Evolutionary conservation across 768 basidiomycete genomes (phyloP).

Genomic region (Hericium coralloides): DNA sequence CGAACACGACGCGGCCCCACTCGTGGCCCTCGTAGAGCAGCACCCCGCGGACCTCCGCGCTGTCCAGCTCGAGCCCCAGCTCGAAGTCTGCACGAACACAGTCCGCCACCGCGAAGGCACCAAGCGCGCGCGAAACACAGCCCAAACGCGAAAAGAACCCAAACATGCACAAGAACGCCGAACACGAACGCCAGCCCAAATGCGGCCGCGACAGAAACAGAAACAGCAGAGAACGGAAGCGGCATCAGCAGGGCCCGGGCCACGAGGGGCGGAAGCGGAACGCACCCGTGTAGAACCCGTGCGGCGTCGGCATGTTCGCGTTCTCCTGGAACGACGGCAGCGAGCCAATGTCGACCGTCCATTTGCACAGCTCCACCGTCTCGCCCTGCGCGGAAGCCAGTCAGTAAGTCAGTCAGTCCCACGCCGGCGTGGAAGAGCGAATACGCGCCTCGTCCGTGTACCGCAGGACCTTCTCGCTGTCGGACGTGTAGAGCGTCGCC

Average conservation of each 20-base stretch:
- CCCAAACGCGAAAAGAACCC: too few species aligned
- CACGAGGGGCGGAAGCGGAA: neutral
- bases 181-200: too few species aligned
- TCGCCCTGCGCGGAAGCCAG: slow-evolving; percentile 40
- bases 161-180: neutral
- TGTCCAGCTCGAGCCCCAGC: slow-evolving; percentile 75
- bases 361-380: slow-evolving; percentile 67
- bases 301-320: slow-evolving; percentile 41
- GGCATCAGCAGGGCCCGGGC: neutral
- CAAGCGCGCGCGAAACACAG: too few species aligned
- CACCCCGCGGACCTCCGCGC: slow-evolving; percentile 79
- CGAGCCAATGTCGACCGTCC: slow-evolving; percentile 77
- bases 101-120: too few species aligned
- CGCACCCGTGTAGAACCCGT: slow-evolving; percentile 76
- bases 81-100: slow-evolving; percentile 54
- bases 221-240: neutral
- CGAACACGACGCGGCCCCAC: slow-evolving; percentile 69
- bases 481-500: slow-evolving; percentile 75
- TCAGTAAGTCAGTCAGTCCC: neutral
- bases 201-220: neutral
- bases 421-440: neutral
- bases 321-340: slow-evolving; percentile 74
- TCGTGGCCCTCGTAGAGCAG: slow-evolving; percentile 67
- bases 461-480: slow-evolving; percentile 65
- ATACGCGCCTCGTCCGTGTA: slow-evolving; percentile 69